Evolutionary conservation across 306 rosid genomes (phyloP).

Genomic region (Heteromeles arbutifolia): DNA sequence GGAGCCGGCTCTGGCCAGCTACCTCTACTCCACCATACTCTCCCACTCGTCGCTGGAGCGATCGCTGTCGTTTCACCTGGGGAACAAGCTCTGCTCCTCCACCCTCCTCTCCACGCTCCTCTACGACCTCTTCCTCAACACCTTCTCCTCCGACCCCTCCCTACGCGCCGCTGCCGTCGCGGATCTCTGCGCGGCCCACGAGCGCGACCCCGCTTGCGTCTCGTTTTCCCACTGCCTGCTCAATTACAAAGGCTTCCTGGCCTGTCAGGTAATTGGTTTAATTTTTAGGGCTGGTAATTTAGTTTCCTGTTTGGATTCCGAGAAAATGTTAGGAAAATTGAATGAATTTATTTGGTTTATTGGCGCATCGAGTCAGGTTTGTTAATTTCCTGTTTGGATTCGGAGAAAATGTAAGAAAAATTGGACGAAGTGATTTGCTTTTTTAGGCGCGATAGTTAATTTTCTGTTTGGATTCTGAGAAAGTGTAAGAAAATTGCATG

Average conservation of each 20-base stretch:
- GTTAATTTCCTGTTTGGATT: not conserved
- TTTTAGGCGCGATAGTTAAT: not conserved
- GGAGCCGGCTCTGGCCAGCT: slow-evolving; percentile 91
- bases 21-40: slow-evolving; percentile 83
- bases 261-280: slow-evolving; percentile 56
- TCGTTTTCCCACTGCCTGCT: slow-evolving; percentile 91
- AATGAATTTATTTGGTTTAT: not conserved
- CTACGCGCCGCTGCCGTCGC: slow-evolving; percentile 72
- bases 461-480: not conserved
- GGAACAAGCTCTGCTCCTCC: slow-evolving; percentile 87
- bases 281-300: not conserved
- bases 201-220: slow-evolving; percentile 82
- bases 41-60: slow-evolving; percentile 74
- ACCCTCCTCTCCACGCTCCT: slow-evolving; percentile 91
- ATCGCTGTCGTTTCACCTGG: slow-evolving; percentile 78
- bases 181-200: slow-evolving; percentile 67
- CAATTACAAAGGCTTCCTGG: slow-evolving; percentile 87
- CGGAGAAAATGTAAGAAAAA: not conserved
- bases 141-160: slow-evolving; percentile 55
- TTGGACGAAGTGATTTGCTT: not conserved
- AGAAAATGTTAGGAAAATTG: not conserved
- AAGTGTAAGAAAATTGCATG: not conserved
- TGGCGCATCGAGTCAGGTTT: not conserved
- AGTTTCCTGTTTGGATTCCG: not conserved
- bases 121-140: slow-evolving; percentile 75